Conservation (phyloP, 257 asterid species). For the Solanum ahanhuiri region DNA sequence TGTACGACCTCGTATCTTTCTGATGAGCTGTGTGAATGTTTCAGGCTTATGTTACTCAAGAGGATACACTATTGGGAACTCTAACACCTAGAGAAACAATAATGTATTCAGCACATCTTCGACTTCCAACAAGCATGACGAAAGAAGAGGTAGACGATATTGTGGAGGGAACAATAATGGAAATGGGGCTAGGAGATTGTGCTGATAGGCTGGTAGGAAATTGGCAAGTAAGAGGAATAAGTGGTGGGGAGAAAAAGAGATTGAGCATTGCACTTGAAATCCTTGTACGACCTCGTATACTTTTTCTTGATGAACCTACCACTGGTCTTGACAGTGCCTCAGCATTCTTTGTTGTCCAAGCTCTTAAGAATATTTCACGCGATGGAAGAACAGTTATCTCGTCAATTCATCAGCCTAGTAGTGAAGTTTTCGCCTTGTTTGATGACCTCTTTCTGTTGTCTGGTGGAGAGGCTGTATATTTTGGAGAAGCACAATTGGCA, state of each 20-base stretch:
- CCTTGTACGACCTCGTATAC: constrained; percentile 63
- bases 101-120: constrained; percentile 65
- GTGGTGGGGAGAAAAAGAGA: constrained; percentile 93
- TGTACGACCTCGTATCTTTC: background rate
- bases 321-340: constrained; percentile 96
- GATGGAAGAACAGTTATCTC: constrained; percentile 95
- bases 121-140: constrained; percentile 63
- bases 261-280: constrained; percentile 88
- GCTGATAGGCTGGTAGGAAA: constrained; percentile 67
- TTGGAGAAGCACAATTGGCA: constrained; percentile 81
- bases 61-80: constrained; percentile 78
- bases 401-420: constrained; percentile 91
- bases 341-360: constrained; percentile 79
- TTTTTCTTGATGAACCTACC: constrained; percentile 93
- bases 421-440: constrained; percentile 85
- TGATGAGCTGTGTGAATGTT: background rate
- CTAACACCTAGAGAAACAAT: constrained; percentile 81
- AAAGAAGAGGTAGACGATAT: constrained; percentile 40
- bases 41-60: constrained; percentile 97
- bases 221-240: constrained; percentile 86
- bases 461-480: constrained; percentile 79
- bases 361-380: constrained; percentile 73
- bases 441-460: constrained; percentile 83
- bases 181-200: constrained; percentile 86
- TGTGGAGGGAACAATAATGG: constrained; percentile 67